Base-by-base conservation (phyloP, 768 basidiomycete species). In the Asterophora parasitica region DNA sequence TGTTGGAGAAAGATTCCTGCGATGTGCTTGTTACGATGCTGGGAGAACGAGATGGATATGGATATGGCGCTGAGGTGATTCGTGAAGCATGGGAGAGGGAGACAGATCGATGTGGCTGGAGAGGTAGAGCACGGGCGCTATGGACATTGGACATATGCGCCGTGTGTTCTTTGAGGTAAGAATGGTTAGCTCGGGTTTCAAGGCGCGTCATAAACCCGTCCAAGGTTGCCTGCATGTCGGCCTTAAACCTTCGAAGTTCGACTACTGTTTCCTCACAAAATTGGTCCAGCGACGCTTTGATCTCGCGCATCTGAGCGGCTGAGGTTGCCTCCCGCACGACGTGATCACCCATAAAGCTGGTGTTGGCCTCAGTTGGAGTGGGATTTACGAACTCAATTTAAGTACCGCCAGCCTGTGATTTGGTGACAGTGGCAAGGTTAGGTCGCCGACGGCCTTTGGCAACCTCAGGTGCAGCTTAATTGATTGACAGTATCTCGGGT, bases 311-410 rank as follows among this genome's bases (percentile, higher is more conserved):
- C 40, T 65, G 61, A 1, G 46, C 55, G 2, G 42, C 39, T 0
- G 62, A 60, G 9, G 50, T 52, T 2, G 55, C 46, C 7, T 53
- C n/a, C 1, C 41, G 9, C 2, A 53, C 38, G 2, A 48, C 12
- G 31, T 63, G 60, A 16, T 65, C 59, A 1, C 65, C 64, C 51
- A 64, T 58, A 48, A 67, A 66, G 17, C 49, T 54, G 20, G 56
- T 50, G 8, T 51, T 52, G 1, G 51, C 39, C 20, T 62, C 56
- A 4, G 36, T 30, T 3, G 39, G 52, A 20, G 54, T 38, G 4
- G 69, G 68, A 49, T 56, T 44, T 7, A 71, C n/a, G n/a, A n/a
- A n/a, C n/a, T n/a, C n/a, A n/a, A n/a, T n/a, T n/a, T n/a, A n/a
- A n/a, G n/a, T n/a, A n/a, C n/a, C n/a, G n/a, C n/a, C n/a, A n/a